A percentile compares a stretch with the other conserved stretches of the same genome.
phyloP scores from a whole-genome alignment of 2,329 filamentous ascomycete genomes.

The Aureobasidium sp. region DNA sequence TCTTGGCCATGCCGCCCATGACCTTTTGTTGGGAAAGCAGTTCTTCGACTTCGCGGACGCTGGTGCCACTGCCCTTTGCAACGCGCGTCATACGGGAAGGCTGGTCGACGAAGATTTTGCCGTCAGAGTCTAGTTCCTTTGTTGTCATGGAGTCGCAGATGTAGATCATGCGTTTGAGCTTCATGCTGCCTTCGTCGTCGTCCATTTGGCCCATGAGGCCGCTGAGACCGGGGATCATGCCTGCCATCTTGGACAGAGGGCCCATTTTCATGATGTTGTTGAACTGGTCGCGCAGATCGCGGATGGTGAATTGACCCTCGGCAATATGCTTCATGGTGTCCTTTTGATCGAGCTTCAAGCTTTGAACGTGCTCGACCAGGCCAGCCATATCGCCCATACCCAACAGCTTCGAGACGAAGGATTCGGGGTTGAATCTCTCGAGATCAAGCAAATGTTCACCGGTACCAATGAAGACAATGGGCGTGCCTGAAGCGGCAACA shows the following conservation, averaged over 20 bases:
- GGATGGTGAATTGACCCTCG: slow-evolving; percentile 90
- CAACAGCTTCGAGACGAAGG: slow-evolving; percentile 87
- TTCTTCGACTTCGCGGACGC: slow-evolving; percentile 88
- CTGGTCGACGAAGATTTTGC: slow-evolving; percentile 87
- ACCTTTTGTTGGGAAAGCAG: slow-evolving; percentile 95
- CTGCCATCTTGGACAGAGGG: slow-evolving; percentile 90
- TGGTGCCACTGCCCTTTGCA: slow-evolving; percentile 81
- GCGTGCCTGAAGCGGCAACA: slow-evolving; percentile 90
- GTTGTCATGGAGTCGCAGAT: slow-evolving; percentile 98
- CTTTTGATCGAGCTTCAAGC: slow-evolving; percentile 91
- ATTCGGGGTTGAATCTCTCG: slow-evolving; percentile 83
- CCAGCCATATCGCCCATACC: slow-evolving; percentile 98
- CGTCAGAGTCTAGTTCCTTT: slow-evolving; percentile 90
- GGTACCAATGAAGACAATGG: slow-evolving; percentile 96
- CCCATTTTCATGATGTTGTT: slow-evolving; percentile 99
- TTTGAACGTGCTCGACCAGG: slow-evolving; percentile 92
- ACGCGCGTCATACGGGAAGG: slow-evolving; percentile 89
- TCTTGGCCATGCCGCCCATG: slow-evolving; percentile 97
- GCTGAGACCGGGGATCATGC: slow-evolving; percentile 94
- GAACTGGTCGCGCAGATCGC: slow-evolving; percentile 89
- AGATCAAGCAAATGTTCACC: slow-evolving; percentile 96
- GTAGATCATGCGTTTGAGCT: slow-evolving; percentile 97
- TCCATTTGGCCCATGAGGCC: slow-evolving; percentile 94
- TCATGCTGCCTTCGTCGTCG: slow-evolving; percentile 88
- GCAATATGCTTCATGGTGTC: slow-evolving; percentile 99